Conservation (phyloP, 140 eudicot species). For the Oenanthe javanica region DNA sequence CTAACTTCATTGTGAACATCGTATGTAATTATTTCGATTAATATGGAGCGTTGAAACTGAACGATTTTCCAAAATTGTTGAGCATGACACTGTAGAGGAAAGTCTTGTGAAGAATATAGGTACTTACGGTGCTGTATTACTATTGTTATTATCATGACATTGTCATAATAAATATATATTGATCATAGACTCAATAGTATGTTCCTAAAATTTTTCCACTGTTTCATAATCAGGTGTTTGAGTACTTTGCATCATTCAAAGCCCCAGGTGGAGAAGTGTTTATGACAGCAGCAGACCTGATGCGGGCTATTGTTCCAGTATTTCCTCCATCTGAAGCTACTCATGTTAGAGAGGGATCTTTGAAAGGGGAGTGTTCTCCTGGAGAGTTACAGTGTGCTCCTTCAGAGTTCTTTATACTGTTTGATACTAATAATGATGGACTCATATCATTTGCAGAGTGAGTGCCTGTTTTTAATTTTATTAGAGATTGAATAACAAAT, state of each 20-base stretch:
- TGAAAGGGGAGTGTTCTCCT: conserved; percentile 54
- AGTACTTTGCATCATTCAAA: conserved; percentile 68
- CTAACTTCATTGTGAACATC: background rate
- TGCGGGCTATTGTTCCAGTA: conserved; percentile 93
- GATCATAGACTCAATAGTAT: background rate
- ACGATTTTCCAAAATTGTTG: background rate
- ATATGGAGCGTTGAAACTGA: background rate
- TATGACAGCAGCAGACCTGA: conserved; percentile 82
- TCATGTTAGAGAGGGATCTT: conserved; percentile 61
- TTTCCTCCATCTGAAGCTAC: conserved; percentile 84
- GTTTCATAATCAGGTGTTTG: conserved; percentile 46
- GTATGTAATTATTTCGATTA: background rate
- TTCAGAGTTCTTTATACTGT: conserved; percentile 79
- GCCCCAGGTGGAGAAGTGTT: conserved; percentile 56
- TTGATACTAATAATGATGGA: conserved; percentile 79
- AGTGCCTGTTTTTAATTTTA: conserved; percentile 13
- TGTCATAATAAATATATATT: no score
- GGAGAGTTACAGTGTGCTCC: conserved; percentile 55
- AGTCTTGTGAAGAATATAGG: background rate
- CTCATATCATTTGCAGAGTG: conserved; percentile 89
- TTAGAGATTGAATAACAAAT: background rate
- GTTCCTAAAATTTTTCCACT: background rate
- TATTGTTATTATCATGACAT: background rate
- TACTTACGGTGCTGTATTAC: background rate
- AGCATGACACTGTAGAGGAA: background rate